phyloP scores from a whole-genome alignment of 805 yeast species.

The Hanseniaspora mollemarum region DNA sequence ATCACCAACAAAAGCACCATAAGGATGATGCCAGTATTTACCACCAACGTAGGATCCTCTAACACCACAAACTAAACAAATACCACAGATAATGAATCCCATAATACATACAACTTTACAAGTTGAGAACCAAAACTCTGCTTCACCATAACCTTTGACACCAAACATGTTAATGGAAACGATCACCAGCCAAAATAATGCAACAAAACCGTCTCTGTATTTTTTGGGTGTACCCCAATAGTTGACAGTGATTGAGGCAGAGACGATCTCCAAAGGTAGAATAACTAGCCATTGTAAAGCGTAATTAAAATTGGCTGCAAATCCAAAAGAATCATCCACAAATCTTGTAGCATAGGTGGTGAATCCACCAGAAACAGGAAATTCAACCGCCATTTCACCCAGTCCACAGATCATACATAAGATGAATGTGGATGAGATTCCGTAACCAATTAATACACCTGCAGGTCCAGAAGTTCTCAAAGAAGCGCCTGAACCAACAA shows the following conservation, averaged over 20 bases:
- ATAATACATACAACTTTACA: conserved; percentile 42
- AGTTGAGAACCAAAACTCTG: conserved; percentile 41
- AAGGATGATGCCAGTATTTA: conserved; percentile 35
- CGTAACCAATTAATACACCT: conserved; percentile 45
- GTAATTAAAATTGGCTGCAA: conserved; percentile 51
- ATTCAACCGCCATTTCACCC: conserved; percentile 49
- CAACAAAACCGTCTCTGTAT: conserved; percentile 41
- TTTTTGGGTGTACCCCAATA: conserved; percentile 39
- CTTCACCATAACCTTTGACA: conserved; percentile 45
- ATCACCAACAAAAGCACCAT: conserved; percentile 50
- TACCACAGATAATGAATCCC: conserved; percentile 46
- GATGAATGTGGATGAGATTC: conserved; percentile 44
- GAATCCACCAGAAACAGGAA: conserved; percentile 56
- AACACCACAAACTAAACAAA: conserved; percentile 39
- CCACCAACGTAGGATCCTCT: conserved; percentile 40
- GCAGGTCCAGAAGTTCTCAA: conserved; percentile 60
- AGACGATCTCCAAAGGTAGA: conserved; percentile 42
- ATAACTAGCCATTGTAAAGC: conserved; percentile 43
- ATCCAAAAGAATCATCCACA: conserved; percentile 51
- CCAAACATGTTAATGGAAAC: conserved; percentile 43
- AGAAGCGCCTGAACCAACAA: conserved; percentile 59
- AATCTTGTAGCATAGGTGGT: conserved; percentile 51
- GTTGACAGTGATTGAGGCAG: conserved; percentile 44
- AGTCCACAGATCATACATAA: conserved; percentile 50
- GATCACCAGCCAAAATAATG: conserved; percentile 40